phyloP scores from a whole-genome alignment of 108 stramenopile species.

The Cyclotella atomus region DNA sequence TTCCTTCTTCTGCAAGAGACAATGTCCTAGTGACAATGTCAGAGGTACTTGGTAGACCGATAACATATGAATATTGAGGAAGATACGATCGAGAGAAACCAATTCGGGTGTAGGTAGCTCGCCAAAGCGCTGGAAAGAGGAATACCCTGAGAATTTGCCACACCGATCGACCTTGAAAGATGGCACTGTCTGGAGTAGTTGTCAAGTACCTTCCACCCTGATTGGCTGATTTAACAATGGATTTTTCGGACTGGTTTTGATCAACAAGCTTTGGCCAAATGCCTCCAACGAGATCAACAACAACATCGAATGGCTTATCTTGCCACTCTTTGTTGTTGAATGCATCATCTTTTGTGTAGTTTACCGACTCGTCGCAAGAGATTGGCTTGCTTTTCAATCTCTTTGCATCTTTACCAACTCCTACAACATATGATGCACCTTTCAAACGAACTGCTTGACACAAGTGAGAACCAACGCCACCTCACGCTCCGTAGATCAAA shows the following conservation, averaged over 20 bases:
- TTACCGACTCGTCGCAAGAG: slow-evolving; percentile 47
- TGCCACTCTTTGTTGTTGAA: slow-evolving; percentile 48
- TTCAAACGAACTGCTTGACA: slow-evolving; percentile 47
- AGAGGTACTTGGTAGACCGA: slow-evolving; percentile 42
- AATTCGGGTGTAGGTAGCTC: slow-evolving; percentile 48
- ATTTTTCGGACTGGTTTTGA: neutral
- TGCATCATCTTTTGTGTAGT: slow-evolving; percentile 59
- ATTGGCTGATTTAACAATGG: slow-evolving; percentile 58
- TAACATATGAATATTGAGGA: slow-evolving; percentile 61
- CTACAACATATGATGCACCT: slow-evolving; percentile 56
- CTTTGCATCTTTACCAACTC: slow-evolving; percentile 46
- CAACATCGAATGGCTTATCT: slow-evolving; percentile 64
- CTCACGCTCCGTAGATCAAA: slow-evolving; percentile 65
- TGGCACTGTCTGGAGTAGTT: slow-evolving; percentile 52
- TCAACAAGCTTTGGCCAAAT: slow-evolving; percentile 51
- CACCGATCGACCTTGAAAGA: slow-evolving; percentile 48
- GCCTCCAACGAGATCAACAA: slow-evolving; percentile 71
- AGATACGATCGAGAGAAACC: slow-evolving; percentile 33
- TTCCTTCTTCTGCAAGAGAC: slow-evolving; percentile 48
- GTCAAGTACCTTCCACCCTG: slow-evolving; percentile 66
- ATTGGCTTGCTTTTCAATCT: slow-evolving; percentile 53
- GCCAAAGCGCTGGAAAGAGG: slow-evolving; percentile 58
- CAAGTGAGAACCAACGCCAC: slow-evolving; percentile 64
- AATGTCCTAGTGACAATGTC: slow-evolving; percentile 63
- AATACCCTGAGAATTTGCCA: slow-evolving; percentile 49